Evolutionary conservation across 768 basidiomycete genomes (phyloP).

Genomic region (Auriscalpium microsporum): DNA sequence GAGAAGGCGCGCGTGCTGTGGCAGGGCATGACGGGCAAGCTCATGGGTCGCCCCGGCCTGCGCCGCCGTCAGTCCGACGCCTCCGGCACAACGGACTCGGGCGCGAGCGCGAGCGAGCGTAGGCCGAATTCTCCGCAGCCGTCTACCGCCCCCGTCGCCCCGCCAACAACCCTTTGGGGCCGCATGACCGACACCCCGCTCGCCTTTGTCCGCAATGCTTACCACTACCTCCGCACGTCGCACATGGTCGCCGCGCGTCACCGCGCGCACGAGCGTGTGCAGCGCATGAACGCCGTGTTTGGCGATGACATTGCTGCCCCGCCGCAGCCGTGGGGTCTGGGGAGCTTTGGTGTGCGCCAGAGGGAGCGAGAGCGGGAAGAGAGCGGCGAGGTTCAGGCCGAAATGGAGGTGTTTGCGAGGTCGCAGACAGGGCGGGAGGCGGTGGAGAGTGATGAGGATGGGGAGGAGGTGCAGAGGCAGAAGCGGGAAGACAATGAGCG

Average conservation of each 20-base stretch:
- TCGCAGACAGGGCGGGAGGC: slow-evolving; percentile 12
- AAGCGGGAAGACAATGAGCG: slow-evolving; percentile 7
- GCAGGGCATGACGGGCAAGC: slow-evolving; percentile 41
- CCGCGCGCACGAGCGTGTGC: slow-evolving; percentile 60
- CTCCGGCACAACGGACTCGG: neutral
- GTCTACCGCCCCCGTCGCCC: neutral
- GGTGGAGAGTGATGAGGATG: neutral
- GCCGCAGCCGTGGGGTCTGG: slow-evolving; percentile 53
- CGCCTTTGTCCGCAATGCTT: slow-evolving; percentile 42
- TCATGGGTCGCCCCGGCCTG: neutral
- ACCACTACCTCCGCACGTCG: slow-evolving; percentile 53
- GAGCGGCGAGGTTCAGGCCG: slow-evolving; percentile 22
- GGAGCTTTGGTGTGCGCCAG: slow-evolving; percentile 52
- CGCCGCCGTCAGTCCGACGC: neutral
- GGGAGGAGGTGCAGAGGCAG: neutral
- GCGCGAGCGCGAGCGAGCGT: neutral
- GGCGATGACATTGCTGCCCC: slow-evolving; percentile 24
- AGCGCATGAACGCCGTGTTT: slow-evolving; percentile 57
- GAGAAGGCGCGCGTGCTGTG: slow-evolving; percentile 49
- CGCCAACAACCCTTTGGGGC: neutral
- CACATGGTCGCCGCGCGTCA: slow-evolving; percentile 62
- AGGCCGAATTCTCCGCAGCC: neutral
- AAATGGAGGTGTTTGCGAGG: slow-evolving; percentile 8
- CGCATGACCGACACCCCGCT: slow-evolving; percentile 12
- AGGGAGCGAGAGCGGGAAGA: slow-evolving; percentile 18